phyloP scores from a whole-genome alignment of 2,329 filamentous ascomycete species.

The Calonectria multiphialidica region DNA sequence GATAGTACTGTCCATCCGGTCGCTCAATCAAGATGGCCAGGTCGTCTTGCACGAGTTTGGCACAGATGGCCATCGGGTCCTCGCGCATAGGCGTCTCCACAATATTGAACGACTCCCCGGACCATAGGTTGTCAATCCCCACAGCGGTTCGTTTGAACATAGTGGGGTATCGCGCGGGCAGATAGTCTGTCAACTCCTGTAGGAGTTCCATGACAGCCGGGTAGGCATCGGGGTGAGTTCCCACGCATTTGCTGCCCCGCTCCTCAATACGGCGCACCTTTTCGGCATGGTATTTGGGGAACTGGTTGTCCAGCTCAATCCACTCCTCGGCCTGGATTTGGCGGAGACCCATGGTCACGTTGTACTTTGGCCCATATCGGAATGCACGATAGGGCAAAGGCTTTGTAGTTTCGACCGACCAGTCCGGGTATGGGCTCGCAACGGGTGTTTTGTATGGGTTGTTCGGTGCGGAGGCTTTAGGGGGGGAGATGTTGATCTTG shows the following conservation, averaged over 20 bases:
- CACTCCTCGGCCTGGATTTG: constrained; percentile 78
- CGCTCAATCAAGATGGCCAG: constrained; percentile 86
- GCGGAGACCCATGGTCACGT: constrained; percentile 83
- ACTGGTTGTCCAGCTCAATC: constrained; percentile 90
- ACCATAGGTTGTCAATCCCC: constrained; percentile 79
- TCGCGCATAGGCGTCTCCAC: constrained; percentile 73
- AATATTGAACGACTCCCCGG: constrained; percentile 79
- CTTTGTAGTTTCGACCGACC: constrained; percentile 76
- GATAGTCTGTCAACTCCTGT: constrained; percentile 78
- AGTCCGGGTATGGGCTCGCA: constrained; percentile 73
- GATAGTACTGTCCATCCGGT: constrained; percentile 82
- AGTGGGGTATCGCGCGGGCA: constrained; percentile 80
- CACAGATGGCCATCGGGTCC: constrained; percentile 83
- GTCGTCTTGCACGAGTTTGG: constrained; percentile 83
- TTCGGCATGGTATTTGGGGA: constrained; percentile 76
- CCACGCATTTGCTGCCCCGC: constrained; percentile 75
- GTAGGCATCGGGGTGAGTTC: constrained; percentile 77
- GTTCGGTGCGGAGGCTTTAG: constrained; percentile 19
- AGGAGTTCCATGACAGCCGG: constrained; percentile 81
- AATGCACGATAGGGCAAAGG: constrained; percentile 85
- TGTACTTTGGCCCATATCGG: constrained; percentile 80
- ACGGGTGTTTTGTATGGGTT: constrained; percentile 67
- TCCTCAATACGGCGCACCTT: constrained; percentile 77
- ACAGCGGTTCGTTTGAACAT: constrained; percentile 74
- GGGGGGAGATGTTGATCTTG: constrained; percentile 14